Evolutionary conservation across 805 yeast species (phyloP), one percentile per base, ranked within the genome.

Genomic region (Lachancea quebecensis): DNA sequence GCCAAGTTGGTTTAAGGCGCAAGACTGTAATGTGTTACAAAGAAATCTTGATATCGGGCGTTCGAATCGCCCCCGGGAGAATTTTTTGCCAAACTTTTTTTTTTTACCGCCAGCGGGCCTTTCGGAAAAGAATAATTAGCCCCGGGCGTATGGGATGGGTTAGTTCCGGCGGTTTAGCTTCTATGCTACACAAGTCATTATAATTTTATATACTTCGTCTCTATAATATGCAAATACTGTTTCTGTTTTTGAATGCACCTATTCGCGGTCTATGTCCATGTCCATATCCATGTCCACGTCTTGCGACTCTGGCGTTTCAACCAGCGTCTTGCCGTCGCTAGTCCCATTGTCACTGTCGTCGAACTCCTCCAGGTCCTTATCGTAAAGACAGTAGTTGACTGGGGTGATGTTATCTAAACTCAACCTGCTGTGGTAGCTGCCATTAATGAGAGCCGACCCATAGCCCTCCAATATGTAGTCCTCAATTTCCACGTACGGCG

Each of bases 21-120:
- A 57, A 60, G 63, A 58, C 64, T 60, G 64, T 60, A 60, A 60
- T 57, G 25, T 21, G 25, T 52, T 58, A 48, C 44, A 27, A 42
- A 37, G 64, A 47, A 46, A 60, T 60, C 64, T 58, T 57, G 63
- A 60, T 53, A 60, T 60, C 64, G 63, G 64, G 64, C 60, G 64
- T 60, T 60, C 64, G 63, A 60, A 55, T 60, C 64, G 60, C 64
- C 64, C 64, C 64, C 63, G 57, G 59, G 64, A 58, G 64, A 60
- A 34, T 42, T 55, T 45, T 55, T 52, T 52, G 35, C 36, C 33
- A n/a, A 6, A 14, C 17, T n/a, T n/a, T 34, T 35, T 21, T 30
- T 16, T n/a, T n/a, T n/a, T n/a, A n/a, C n/a, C n/a, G n/a, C n/a
- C n/a, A n/a, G n/a, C n/a, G n/a, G n/a, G n/a, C 12, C 15, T 12